Percentiles rank a stretch among this genome's conserved stretches.
phyloP scores from a whole-genome alignment of 768 basidiomycete genomes.

The Leccinum pellstonianum region DNA sequence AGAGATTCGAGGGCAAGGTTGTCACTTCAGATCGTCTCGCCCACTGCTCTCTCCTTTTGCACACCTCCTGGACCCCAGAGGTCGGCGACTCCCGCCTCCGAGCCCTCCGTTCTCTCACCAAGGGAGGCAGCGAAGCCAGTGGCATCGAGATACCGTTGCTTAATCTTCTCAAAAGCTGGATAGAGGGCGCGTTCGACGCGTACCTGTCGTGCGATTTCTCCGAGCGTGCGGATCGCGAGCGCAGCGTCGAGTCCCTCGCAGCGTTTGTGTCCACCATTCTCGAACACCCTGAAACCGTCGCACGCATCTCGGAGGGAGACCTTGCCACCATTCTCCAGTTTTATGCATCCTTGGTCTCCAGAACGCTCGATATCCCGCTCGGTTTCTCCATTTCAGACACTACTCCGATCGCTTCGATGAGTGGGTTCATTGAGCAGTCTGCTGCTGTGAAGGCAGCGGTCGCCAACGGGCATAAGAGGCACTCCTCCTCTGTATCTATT shows the following conservation, averaged over 20 bases:
- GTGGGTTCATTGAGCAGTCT: constrained; percentile 32
- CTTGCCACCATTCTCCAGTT: constrained; percentile 57
- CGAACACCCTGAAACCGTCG: constrained; percentile 49
- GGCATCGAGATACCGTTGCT: constrained; percentile 64
- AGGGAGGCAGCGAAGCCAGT: constrained; percentile 54
- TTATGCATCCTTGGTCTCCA: constrained; percentile 58
- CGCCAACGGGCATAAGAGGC: constrained; percentile 50
- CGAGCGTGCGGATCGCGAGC: constrained; percentile 59
- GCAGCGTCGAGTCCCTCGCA: constrained; percentile 60
- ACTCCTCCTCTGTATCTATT: constrained; percentile 60
- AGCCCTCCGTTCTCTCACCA: constrained; percentile 64
- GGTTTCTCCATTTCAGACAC: constrained; percentile 17
- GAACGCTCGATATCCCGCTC: constrained; percentile 41
- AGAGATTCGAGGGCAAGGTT: constrained; percentile 50
- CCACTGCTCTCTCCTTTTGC: constrained; percentile 62
- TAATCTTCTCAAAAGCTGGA: constrained; percentile 60
- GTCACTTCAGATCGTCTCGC: constrained; percentile 59
- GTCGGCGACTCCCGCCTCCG: constrained; percentile 71
- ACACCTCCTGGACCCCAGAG: constrained; percentile 57
- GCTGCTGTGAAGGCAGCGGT: constrained; percentile 20
- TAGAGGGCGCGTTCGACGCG: constrained; percentile 61
- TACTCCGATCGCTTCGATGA: constrained; percentile 28
- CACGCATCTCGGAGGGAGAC: constrained; percentile 59
- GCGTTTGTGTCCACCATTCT: constrained; percentile 54
- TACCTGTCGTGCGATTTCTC: constrained; percentile 34